Evolutionary conservation across 306 rosid species (phyloP).

Genomic region (Vigna hirtella): DNA sequence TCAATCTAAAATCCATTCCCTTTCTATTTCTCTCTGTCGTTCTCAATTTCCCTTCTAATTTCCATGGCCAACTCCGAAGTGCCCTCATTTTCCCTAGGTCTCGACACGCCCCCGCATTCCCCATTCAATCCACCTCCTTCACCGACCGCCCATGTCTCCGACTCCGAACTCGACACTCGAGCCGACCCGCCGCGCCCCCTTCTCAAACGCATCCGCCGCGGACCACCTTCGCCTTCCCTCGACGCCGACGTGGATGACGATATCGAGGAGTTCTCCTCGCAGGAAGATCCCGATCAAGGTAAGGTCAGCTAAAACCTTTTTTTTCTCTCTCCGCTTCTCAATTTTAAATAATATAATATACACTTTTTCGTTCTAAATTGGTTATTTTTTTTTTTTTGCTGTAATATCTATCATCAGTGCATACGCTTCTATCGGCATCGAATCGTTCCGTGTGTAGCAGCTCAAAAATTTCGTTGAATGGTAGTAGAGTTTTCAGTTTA

Average conservation of each 20-base stretch:
- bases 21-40: background rate
- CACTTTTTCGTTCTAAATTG: conserved; percentile 20
- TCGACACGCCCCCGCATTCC: conserved; percentile 55
- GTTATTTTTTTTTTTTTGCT: conserved; percentile 9
- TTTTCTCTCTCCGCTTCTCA: background rate
- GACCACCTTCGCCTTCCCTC: conserved; percentile 39
- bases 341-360: background rate
- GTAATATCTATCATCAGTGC: conserved; percentile 26
- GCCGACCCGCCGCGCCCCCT: conserved; percentile 46
- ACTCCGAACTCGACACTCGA: conserved; percentile 51
- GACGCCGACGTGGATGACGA: conserved; percentile 40
- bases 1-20: background rate
- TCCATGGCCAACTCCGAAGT: conserved; percentile 66
- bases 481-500: conserved; percentile 47
- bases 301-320: conserved; percentile 40
- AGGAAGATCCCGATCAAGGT: conserved; percentile 58
- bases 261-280: conserved; percentile 81
- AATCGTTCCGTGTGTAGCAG: conserved; percentile 65
- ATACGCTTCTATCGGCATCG: conserved; percentile 41
- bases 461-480: conserved; percentile 75
- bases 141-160: conserved; percentile 8
- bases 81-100: conserved; percentile 86
- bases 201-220: conserved; percentile 80
- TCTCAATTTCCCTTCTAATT: background rate
- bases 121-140: conserved; percentile 23